These are phyloP conservation scores for Solanum virginianum DNA, from an alignment of 257 asterid species.

Conservation along the genomic window DNA sequence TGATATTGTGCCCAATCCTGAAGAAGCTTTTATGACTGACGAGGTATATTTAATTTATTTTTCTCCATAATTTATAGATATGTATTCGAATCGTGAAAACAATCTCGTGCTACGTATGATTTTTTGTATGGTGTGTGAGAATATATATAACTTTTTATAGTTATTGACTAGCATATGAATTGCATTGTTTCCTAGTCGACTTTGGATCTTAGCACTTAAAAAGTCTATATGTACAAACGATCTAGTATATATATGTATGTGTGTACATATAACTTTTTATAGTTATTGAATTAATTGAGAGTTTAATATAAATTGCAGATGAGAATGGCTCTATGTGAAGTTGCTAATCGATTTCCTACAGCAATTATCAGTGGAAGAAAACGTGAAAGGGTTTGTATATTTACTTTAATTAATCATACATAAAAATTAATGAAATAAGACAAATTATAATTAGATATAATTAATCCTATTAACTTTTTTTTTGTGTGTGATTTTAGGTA, in stretches of 20 bases:
- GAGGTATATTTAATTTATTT: background rate
- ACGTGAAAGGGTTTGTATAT: background rate
- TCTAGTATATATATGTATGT: too few relatives aligned
- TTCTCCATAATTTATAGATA: too few relatives aligned
- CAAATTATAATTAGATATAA: background rate
- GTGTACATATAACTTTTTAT: too few relatives aligned
- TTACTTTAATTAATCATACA: background rate
- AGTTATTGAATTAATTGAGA: background rate
- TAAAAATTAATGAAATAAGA: background rate
- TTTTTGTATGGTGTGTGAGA: too few relatives aligned
- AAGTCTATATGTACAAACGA: too few relatives aligned
- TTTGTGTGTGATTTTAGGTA: background rate
- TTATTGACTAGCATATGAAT: too few relatives aligned
- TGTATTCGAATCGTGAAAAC: too few relatives aligned
- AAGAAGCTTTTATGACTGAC: background rate
- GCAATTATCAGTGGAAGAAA: background rate
- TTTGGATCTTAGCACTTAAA: too few relatives aligned
- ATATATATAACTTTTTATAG: too few relatives aligned
- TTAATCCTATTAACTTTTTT: background rate
- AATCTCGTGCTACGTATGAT: too few relatives aligned
- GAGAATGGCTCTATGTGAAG: background rate
- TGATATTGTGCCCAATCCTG: background rate
- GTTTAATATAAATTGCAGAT: background rate
- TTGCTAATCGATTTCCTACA: background rate
- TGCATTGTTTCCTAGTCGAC: too few relatives aligned